Percentiles rank a stretch among this genome's conserved stretches.
Evolutionary conservation across 129 eudicot species (phyloP).

Genomic region (Centella asiatica): DNA sequence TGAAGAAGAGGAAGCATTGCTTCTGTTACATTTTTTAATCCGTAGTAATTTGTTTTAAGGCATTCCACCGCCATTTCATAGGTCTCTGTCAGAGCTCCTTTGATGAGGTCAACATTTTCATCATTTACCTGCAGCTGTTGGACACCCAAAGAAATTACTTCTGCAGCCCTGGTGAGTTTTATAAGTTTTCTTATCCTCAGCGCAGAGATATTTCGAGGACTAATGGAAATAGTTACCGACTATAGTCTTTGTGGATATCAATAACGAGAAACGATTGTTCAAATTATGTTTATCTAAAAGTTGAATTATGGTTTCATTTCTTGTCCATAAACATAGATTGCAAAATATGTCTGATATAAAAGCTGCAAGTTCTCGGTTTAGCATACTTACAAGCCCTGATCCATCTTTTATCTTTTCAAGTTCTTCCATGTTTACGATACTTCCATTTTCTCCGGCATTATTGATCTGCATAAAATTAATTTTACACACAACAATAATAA

Average conservation of each 20-base stretch:
- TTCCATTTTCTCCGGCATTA: conserved; percentile 26
- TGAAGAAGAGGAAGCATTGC: conserved; percentile 41
- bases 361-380: not conserved
- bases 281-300: too few relatives aligned
- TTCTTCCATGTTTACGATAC: conserved; percentile 1
- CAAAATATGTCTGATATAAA: not conserved
- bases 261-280: too few relatives aligned
- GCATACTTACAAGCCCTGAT: conserved; percentile 21
- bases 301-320: too few relatives aligned
- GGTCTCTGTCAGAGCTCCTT: conserved; percentile 9
- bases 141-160: not conserved
- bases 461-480: conserved; percentile 18
- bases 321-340: not conserved
- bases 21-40: conserved; percentile 31
- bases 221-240: too few relatives aligned
- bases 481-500: not conserved
- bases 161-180: not conserved
- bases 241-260: too few relatives aligned
- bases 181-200: not conserved
- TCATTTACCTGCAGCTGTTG: conserved; percentile 18
- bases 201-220: too few relatives aligned
- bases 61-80: conserved; percentile 31
- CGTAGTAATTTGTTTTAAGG: conserved; percentile 37
- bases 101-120: conserved; percentile 16
- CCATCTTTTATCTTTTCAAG: conserved; percentile 5